phyloP scores from a whole-genome alignment of 2,329 filamentous ascomycete genomes.

The Talaromyces sp. region DNA sequence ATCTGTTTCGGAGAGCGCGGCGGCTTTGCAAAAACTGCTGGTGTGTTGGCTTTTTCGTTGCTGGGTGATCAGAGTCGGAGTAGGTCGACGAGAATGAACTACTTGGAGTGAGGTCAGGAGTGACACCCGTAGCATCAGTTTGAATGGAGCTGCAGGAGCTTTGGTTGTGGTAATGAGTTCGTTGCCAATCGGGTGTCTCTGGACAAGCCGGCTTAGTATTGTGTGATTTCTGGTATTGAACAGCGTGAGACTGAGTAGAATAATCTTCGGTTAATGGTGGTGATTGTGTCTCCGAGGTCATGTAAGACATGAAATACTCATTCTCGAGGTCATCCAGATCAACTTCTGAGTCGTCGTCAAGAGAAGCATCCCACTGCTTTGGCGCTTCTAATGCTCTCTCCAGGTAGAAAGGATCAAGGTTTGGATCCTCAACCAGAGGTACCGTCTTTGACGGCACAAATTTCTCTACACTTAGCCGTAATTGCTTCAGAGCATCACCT shows the following conservation, averaged over 20 bases:
- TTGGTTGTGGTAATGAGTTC: conserved; percentile 27
- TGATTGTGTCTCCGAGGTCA: conserved; percentile 20
- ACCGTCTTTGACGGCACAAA: conserved; percentile 11
- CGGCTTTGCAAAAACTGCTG: conserved; percentile 26
- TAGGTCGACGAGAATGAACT: conserved; percentile 39
- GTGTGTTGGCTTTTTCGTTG: conserved; percentile 28
- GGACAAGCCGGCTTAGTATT: neutral
- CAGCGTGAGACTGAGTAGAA: neutral
- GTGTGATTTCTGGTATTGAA: conserved; percentile 5
- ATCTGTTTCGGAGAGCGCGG: conserved; percentile 18
- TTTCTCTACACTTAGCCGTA: conserved; percentile 12
- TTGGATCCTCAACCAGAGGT: conserved; percentile 29
- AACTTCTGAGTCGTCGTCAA: conserved; percentile 30
- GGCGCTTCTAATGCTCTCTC: conserved; percentile 33
- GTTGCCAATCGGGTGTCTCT: conserved; percentile 11
- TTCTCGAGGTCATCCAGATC: conserved; percentile 29
- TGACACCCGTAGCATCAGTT: conserved; percentile 26
- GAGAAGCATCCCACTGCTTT: conserved; percentile 26
- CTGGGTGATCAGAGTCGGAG: conserved; percentile 29
- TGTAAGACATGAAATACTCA: conserved; percentile 31
- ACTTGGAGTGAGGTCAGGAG: conserved; percentile 37
- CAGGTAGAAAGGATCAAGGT: conserved; percentile 39
- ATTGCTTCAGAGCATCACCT: conserved; percentile 27
- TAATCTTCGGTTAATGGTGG: neutral
- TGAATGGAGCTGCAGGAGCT: conserved; percentile 34